These are phyloP conservation scores for Podospora pseudoanserina DNA, from an alignment of 495 filamentous ascomycete species.

Conservation along the genomic window DNA sequence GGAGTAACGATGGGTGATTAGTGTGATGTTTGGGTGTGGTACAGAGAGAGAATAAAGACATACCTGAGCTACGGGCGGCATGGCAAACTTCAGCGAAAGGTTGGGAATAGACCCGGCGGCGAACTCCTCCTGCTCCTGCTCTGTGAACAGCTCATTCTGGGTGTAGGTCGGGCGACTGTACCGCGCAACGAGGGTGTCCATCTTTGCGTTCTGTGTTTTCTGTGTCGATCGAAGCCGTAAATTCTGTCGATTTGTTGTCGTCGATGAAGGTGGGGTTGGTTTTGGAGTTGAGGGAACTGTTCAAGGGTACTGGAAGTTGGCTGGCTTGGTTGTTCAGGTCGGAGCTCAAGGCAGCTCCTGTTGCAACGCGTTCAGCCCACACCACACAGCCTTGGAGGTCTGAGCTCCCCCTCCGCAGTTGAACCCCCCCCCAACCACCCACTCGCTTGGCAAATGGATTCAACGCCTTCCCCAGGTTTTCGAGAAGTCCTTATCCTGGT, in stretches of 20 bases:
- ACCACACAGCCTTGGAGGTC: not conserved
- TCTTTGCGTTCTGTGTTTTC: constrained; percentile 34
- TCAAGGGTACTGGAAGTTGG: not conserved
- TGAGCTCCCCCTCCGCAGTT: not conserved
- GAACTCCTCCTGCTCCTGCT: constrained; percentile 74
- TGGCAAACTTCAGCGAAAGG: constrained; percentile 82
- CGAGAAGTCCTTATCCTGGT: not conserved
- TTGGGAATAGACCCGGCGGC: constrained; percentile 58
- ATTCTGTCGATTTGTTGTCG: constrained; percentile 12
- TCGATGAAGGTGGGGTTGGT: constrained; percentile 8
- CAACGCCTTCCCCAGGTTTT: constrained; percentile 1
- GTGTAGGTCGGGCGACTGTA: constrained; percentile 69
- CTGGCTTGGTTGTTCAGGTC: constrained; percentile 6
- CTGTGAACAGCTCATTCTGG: constrained; percentile 66
- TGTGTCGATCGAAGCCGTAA: not conserved
- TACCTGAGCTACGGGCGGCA: constrained; percentile 92
- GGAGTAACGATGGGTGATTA: not conserved
- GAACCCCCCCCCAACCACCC: not conserved
- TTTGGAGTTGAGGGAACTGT: not conserved
- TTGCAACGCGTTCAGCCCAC: constrained; percentile 21
- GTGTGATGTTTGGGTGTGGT: too few relatives aligned
- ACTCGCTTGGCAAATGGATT: not conserved
- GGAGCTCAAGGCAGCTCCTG: constrained; percentile 28
- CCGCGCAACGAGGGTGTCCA: constrained; percentile 90
- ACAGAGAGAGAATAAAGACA: constrained; percentile 25